Evolutionary conservation across 164 flowering plant species (phyloP), one percentile per base, ranked within the genome.

Genomic region (Annona squamosa): DNA sequence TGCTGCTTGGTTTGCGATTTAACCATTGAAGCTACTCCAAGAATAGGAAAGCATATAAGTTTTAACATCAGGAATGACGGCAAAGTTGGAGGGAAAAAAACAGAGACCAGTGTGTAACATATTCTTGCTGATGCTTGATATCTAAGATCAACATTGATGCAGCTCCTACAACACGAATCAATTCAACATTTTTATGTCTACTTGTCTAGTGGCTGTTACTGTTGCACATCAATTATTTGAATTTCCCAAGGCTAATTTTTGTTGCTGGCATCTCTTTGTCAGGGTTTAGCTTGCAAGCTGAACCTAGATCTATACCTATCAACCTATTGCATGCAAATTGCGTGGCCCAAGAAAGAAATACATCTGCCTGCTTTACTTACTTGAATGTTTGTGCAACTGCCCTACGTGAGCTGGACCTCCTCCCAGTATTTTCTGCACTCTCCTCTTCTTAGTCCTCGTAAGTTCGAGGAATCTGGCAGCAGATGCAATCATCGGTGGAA

Each of bases 341-440:
- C 13, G 5, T 5, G 37, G 69, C 75, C 74, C 46, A 3, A 2
- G 16, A 56, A 61, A 4, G 42, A 41, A 26, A 66, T 73, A 10
- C 70, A 70, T 65, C 63, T 65, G 18, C 70, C 17, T 45, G 46
- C 68, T 73, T 61, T 19, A 6, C 9, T 12, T 5, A 47, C 19
- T 71, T 84, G 79, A 74, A 87, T 87, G 91, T 76, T 81, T 80
- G 56, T 79, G 71, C 86, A 80, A 71, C 81, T 81, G 46, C 46
- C 82, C 72, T 82, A 82, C 42, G 76, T 81, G 67, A 76, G 78
- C 75, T 81, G 75, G 72, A 70, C 72, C 37, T 72, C 71, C 65
- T 67, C 81, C 47, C 76, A 77, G 26, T 41, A 73, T 63, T 56
- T 68, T 48, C 70, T 75, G 66, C 19, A 48, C 12, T 69, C 73